Conservation (phyloP, 805 yeast genomes). For the Ogataea glucozyma region DNA sequence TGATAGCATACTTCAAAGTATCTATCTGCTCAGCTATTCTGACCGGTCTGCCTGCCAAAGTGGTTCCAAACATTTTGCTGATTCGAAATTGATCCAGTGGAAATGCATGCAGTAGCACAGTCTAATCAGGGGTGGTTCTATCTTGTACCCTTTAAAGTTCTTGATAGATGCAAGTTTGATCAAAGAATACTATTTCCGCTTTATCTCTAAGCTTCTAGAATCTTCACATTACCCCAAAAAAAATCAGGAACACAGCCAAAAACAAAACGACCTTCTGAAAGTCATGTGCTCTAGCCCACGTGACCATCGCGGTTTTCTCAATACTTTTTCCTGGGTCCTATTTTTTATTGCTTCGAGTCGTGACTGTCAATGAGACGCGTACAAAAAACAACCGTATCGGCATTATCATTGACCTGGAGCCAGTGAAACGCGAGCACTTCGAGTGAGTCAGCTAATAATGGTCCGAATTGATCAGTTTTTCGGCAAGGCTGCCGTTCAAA, state of each 20-base stretch:
- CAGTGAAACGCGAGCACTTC: no score
- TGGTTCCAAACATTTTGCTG: conserved; percentile 38
- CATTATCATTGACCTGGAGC: no score
- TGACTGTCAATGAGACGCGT: conserved; percentile 4
- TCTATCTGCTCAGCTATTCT: conserved; percentile 66
- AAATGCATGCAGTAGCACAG: no score
- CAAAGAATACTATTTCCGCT: background rate
- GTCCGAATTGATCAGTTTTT: conserved; percentile 34
- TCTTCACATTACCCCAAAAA: conserved; percentile 1
- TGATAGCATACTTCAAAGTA: conserved; percentile 62
- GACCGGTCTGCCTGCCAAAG: conserved; percentile 38
- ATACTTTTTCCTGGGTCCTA: background rate
- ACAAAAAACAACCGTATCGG: no score
- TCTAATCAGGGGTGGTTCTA: background rate
- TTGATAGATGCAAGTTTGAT: background rate
- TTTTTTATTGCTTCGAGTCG: conserved; percentile 4
- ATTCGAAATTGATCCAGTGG: no score
- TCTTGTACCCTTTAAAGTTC: background rate
- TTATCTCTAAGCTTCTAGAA: conserved; percentile 4
- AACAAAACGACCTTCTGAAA: background rate
- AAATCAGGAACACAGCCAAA: background rate
- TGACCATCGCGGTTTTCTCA: no score
- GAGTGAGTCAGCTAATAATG: no score
- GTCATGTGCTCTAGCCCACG: background rate
- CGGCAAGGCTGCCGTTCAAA: conserved; percentile 31